Conservation (phyloP, 2,329 filamentous ascomycete genomes). For the Penicillium brevicompactum region DNA sequence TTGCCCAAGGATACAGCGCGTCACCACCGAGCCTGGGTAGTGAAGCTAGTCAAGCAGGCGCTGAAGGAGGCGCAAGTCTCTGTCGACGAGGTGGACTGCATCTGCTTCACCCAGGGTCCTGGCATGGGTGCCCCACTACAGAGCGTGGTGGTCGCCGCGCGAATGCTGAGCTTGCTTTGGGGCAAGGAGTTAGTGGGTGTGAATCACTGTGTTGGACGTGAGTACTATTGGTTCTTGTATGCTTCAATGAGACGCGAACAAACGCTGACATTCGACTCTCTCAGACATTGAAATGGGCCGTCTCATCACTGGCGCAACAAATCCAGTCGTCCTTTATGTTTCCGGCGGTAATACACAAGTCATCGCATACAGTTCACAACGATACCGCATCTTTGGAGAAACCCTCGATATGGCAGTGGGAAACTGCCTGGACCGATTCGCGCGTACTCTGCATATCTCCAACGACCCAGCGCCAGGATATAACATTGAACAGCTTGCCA, state of each 20-base stretch:
- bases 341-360: conserved; percentile 97
- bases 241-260: not conserved
- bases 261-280: conserved; percentile 2
- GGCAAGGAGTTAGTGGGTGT: conserved; percentile 86
- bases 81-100: conserved; percentile 74
- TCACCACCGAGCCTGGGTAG: conserved; percentile 87
- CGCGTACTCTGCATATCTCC: conserved; percentile 83
- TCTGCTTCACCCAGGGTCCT: conserved; percentile 94
- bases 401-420: conserved; percentile 96
- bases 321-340: conserved; percentile 95
- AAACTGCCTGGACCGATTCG: conserved; percentile 95
- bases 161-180: conserved; percentile 83
- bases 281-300: conserved; percentile 94
- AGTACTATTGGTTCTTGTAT: conserved; percentile 24
- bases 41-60: conserved; percentile 75
- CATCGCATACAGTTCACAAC: conserved; percentile 90
- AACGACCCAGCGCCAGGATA: conserved; percentile 97
- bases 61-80: conserved; percentile 68
- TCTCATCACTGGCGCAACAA: conserved; percentile 82
- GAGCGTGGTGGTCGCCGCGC: conserved; percentile 80
- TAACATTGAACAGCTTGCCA: conserved; percentile 94
- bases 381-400: conserved; percentile 97
- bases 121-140: conserved; percentile 95
- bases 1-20: conserved; percentile 93
- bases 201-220: conserved; percentile 92